Percentiles rank a stretch among this genome's conserved stretches.
Conservation (phyloP, 108 stramenopile genomes). For the Nitzschia sp. region DNA sequence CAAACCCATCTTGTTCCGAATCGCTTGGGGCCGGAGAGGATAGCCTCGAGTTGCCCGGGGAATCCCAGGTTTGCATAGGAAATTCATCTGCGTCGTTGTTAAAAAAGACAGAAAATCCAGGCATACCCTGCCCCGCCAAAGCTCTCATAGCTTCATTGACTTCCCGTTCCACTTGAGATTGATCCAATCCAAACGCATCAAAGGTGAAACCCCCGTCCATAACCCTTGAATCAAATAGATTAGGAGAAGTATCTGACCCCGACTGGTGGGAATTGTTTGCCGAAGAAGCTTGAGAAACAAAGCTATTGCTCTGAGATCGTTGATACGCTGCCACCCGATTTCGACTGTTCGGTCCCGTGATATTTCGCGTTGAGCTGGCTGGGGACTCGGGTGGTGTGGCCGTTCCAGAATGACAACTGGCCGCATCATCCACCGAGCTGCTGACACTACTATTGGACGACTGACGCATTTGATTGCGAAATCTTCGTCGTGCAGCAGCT, state of each 20-base stretch:
- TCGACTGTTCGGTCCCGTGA: not conserved
- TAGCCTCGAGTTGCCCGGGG: constrained; percentile 31
- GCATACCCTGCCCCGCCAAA: constrained; percentile 38
- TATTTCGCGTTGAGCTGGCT: not conserved
- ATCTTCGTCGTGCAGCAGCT: constrained; percentile 25
- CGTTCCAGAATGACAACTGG: not conserved
- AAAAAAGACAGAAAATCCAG: constrained; percentile 41
- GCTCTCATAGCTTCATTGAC: constrained; percentile 74
- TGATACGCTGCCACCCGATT: constrained; percentile 17
- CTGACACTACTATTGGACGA: constrained; percentile 13
- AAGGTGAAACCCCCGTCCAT: constrained; percentile 57
- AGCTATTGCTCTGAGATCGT: not conserved
- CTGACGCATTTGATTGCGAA: constrained; percentile 27
- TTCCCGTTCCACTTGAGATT: constrained; percentile 62
- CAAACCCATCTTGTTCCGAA: constrained; percentile 41
- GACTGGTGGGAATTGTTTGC: constrained; percentile 5
- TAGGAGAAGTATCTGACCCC: constrained; percentile 12
- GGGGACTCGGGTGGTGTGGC: constrained; percentile 9
- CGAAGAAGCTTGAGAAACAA: constrained; percentile 9
- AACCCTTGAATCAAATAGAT: constrained; percentile 33
- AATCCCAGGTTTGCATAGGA: constrained; percentile 31
- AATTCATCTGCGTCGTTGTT: constrained; percentile 19
- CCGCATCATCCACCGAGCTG: constrained; percentile 1
- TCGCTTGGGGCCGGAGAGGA: constrained; percentile 19
- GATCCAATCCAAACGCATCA: constrained; percentile 73